Base-by-base conservation (phyloP, 495 filamentous ascomycete species). In the Cetradonia linearis region DNA sequence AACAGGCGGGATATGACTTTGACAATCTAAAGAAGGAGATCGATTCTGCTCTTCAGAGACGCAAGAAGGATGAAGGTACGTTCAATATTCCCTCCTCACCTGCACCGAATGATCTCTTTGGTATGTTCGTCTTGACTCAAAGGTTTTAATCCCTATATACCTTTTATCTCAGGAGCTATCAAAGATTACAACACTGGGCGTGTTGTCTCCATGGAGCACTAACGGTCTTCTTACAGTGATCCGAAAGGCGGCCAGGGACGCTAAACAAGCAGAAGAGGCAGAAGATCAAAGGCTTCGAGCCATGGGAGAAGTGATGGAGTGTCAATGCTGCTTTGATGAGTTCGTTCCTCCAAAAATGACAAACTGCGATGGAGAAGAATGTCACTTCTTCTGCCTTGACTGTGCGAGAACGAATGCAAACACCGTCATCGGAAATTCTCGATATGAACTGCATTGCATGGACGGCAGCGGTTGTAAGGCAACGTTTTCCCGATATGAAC, bases 301-400 rank as follows among this genome's bases (percentile, higher is more conserved):
- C 30, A 62, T 60, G 33, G 67, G 70, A 44, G 70, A 70, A 40
- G 67, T 84, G 40, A 67, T 72, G 13, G 86, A 91, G 58, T 88
- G 86, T 64, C 77, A 74, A 18, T 88, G 86, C 66, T 95, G 89
- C 67, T 92, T 77, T 63, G 72, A 74, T 13, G 85, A 89, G 3
- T 77, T 76, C 55, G 75, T 86, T 9, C 70, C 80, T 52, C 85
- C 88, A 66, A 75, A 80, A 34, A 82, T 86, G 76, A 77, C 86
- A 3, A 79, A 83, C 48, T 95, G 89, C 71, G 72, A 83, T 53
- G 76, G 71, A 31, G 75, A 75, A 40, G 70, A 76, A 0, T 59
- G 71, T 0, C 85, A 89, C 67, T 84, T 80, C 69, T 88, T 91
- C 67, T 95, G 90, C 70, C 74, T 72, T 31, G 74, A 69, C 18